phyloP scores from a whole-genome alignment of 1,284 basidiomycete species.

The Ceratobasidium theobromae region DNA sequence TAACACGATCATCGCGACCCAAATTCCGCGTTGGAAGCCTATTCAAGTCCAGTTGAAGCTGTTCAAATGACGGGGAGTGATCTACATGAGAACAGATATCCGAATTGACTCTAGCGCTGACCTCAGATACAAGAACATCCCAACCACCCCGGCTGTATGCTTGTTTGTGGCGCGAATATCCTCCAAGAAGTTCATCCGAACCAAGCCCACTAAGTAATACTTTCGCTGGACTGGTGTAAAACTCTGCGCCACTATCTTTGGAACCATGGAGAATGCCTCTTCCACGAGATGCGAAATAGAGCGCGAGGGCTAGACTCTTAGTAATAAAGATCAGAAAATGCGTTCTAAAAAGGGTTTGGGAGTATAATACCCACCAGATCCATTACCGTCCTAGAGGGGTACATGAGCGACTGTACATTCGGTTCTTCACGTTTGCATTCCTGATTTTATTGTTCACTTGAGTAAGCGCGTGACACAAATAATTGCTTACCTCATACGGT shows the following conservation, averaged over 20 bases:
- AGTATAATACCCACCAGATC: slow-evolving; percentile 66
- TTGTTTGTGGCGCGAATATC: slow-evolving; percentile 87
- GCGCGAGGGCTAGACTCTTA: slow-evolving; percentile 87
- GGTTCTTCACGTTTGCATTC: slow-evolving; percentile 63
- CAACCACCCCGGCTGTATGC: slow-evolving; percentile 70
- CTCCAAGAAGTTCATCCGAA: slow-evolving; percentile 93
- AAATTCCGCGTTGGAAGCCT: slow-evolving; percentile 88
- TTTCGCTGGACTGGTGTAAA: slow-evolving; percentile 73
- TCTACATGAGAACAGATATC: not conserved
- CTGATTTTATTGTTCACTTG: slow-evolving; percentile 45
- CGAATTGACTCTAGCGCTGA: slow-evolving; percentile 41
- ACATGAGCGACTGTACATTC: slow-evolving; percentile 73
- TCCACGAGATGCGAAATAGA: slow-evolving; percentile 91
- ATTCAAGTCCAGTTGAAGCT: slow-evolving; percentile 92
- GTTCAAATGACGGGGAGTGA: not conserved
- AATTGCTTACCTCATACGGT: slow-evolving; percentile 64
- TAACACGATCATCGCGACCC: slow-evolving; percentile 89
- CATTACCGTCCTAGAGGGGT: slow-evolving; percentile 84
- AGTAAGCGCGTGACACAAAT: slow-evolving; percentile 12
- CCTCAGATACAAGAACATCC: slow-evolving; percentile 78
- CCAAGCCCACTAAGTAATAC: slow-evolving; percentile 92
- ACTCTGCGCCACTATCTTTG: slow-evolving; percentile 44
- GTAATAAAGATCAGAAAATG: not conserved
- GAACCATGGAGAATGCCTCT: slow-evolving; percentile 55
- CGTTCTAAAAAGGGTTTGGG: not conserved